These are phyloP conservation scores for Urochloa ruziziensis DNA, from an alignment of 176 grass and related monocot species.

Conservation along the genomic window DNA sequence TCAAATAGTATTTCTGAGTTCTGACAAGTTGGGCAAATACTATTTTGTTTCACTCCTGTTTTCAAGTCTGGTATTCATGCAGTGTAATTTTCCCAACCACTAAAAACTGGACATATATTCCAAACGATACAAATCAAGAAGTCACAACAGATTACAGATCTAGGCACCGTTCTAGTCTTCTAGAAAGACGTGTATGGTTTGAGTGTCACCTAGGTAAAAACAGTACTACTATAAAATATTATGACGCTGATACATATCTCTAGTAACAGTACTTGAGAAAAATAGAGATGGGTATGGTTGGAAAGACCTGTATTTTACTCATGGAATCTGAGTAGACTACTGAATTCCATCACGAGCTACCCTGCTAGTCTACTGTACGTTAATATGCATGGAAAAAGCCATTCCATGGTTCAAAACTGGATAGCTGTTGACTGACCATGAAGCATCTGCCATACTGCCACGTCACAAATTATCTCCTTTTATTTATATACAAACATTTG, in stretches of 20 bases:
- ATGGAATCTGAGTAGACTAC: slow-evolving; percentile 14
- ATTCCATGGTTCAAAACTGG: slow-evolving; percentile 3
- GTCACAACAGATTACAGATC: neutral
- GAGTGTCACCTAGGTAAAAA: too few species aligned
- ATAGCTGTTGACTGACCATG: neutral
- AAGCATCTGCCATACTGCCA: neutral
- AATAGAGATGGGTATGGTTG: neutral
- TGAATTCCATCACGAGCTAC: slow-evolving; percentile 6
- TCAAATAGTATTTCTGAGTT: neutral
- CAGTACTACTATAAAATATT: neutral
- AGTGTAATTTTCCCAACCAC: neutral
- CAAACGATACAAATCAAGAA: neutral
- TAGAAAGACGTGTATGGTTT: too few species aligned
- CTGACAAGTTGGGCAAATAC: neutral
- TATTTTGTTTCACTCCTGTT: neutral
- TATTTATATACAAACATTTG: neutral
- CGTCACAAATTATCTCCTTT: neutral
- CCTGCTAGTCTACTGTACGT: neutral
- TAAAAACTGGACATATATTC: neutral
- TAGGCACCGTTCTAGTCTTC: neutral
- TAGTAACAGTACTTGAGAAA: neutral
- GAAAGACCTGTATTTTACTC: slow-evolving; percentile 33
- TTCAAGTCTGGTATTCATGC: slow-evolving; percentile 2
- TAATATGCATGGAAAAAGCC: neutral
- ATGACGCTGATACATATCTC: neutral